Evolutionary conservation across 805 yeast genomes (phyloP).

Genomic region (Candida peoriensis): DNA sequence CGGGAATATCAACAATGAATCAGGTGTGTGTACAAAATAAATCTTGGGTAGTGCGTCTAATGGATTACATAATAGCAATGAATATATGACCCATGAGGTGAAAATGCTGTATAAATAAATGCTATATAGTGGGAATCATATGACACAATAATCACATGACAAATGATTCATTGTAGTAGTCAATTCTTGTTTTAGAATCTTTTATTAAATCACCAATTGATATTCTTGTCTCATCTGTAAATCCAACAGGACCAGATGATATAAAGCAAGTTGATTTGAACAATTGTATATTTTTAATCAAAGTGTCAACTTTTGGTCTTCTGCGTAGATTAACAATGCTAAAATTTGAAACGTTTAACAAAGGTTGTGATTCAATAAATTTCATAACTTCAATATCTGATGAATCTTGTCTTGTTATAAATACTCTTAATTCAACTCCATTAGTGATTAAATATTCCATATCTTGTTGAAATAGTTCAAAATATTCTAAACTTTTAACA

Average conservation of each 20-base stretch:
- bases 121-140: too few relatives aligned
- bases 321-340: conserved; percentile 3
- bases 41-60: too few relatives aligned
- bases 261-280: conserved; percentile 42
- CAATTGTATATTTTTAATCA: conserved; percentile 18
- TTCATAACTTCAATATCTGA: background rate
- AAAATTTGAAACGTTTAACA: conserved; percentile 1
- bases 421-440: conserved; percentile 18
- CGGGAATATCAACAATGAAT: too few relatives aligned
- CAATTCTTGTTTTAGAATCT: conserved; percentile 24
- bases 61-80: too few relatives aligned
- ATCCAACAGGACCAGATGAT: conserved; percentile 58
- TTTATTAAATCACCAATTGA: conserved; percentile 38
- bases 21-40: too few relatives aligned
- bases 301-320: conserved; percentile 12
- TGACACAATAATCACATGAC: conserved; percentile 9
- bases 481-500: conserved; percentile 44
- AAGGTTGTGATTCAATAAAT: conserved; percentile 3
- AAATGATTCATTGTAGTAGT: conserved; percentile 29
- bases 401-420: conserved; percentile 14
- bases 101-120: too few relatives aligned
- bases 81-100: too few relatives aligned
- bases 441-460: conserved; percentile 28
- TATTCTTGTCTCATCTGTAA: conserved; percentile 53
- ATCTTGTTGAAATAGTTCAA: conserved; percentile 44